These are phyloP conservation scores for Populus ilicifolia DNA, from an alignment of 345 rosid species.

Conservation along the genomic window DNA sequence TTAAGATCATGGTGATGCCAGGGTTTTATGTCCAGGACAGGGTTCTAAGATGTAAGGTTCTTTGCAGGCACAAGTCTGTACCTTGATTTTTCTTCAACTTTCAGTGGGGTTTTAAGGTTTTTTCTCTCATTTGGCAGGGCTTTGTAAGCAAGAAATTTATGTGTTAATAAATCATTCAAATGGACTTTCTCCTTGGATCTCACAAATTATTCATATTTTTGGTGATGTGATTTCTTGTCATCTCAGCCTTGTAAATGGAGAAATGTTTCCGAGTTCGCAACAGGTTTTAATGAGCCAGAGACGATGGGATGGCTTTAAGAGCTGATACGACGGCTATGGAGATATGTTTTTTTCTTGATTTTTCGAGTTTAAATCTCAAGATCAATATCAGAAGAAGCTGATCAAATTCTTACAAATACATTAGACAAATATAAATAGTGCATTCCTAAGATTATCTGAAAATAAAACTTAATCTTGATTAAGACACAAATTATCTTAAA, in stretches of 20 bases:
- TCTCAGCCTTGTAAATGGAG: not conserved
- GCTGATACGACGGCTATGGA: too few species aligned
- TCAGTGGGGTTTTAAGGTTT: not conserved
- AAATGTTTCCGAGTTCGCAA: not conserved
- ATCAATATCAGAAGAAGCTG: too few species aligned
- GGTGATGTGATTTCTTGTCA: not conserved
- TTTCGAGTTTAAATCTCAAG: too few species aligned
- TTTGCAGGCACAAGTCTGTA: slow-evolving; percentile 66
- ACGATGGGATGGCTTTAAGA: not conserved
- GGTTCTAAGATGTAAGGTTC: slow-evolving; percentile 87
- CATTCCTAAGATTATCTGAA: too few species aligned
- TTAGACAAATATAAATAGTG: too few species aligned
- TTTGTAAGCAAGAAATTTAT: not conserved
- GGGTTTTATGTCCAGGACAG: slow-evolving; percentile 78
- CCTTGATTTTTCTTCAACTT: slow-evolving; percentile 11
- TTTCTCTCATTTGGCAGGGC: not conserved
- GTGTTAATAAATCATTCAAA: not conserved
- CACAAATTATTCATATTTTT: too few species aligned
- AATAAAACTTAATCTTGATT: too few species aligned
- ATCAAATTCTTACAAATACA: too few species aligned
- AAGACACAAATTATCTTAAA: too few species aligned
- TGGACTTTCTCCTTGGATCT: not conserved
- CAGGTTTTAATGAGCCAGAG: not conserved
- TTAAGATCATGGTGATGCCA: slow-evolving; percentile 93
- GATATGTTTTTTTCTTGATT: too few species aligned